Base-by-base conservation (phyloP, 257 asterid species). In the Agastache rugosa region DNA sequence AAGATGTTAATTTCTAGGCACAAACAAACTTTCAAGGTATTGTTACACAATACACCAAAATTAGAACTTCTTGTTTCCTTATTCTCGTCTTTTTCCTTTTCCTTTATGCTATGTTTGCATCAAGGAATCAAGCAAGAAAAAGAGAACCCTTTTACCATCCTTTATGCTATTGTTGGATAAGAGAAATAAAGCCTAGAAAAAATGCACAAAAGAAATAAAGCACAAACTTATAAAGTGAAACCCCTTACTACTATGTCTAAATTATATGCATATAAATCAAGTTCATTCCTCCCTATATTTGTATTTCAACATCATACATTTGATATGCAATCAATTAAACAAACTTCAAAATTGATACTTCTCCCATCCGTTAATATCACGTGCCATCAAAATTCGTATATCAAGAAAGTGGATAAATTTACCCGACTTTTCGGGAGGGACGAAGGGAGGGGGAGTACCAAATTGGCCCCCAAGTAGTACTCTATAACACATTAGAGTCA, bases 101-200 rank as follows among this genome's bases (percentile, higher is more conserved):
- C 71, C 41, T 65, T 74, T 54, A 67, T 65, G 48, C 72, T 15
- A 50, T 48, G 54, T 53, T 75, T 39, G 23, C 63, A 58, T 67
- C 64, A 59, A 59, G 64, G 75, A 45, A 56, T 59, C 34, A 56
- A 23, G 8, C 54, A 20, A 9, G 22, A 25, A 37, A 39, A 51
- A 53, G 31, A 23, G 12, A 17, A n/a, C 27, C 45, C 23, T 74
- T 74, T 44, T 27, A 45, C 67, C 65, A 17, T 66, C 44, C 74
- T 75, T 75, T 75, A 55, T 65, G 51, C 67, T 55, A 75, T 35
- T 20, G 41, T 39, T 39, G 51, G 79, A 54, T 66, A 66, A 25
- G 58, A 39, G 35, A 42, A 22, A 8, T 20, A 6, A 9, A 72
- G 12, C 20, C 20, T 16, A 31, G 19, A 29, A 11, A 35, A 63